Evolutionary conservation across 495 filamentous ascomycete species (phyloP), one percentile per base, ranked within the genome.

Genomic region (Xylaria castorea): DNA sequence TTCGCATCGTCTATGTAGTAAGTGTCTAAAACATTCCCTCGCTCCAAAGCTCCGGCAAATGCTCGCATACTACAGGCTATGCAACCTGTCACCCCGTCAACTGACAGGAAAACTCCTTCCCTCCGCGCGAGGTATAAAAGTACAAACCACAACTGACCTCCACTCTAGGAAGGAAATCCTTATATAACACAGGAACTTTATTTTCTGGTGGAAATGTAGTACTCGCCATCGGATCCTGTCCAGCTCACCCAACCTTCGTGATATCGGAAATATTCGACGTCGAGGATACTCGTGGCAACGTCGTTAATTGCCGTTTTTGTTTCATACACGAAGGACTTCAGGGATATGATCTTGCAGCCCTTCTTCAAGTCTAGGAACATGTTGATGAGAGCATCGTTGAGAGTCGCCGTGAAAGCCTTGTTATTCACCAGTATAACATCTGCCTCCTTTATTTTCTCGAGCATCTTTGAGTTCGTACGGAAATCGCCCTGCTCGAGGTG

Each of bases 391-490:
- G 91, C 88, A 77, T 92, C 91, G 82, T 98, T 99, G 68, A 97
- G 87, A 57, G 90, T 87, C 5, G 94, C 90, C 16, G 90, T 93
- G 80, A 99, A 99, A 27, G 92, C 96, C 82, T 98, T 93, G 81
- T 98, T 99, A 84, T 99, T 99, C 73, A 98, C 95, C 40, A 99
- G 87, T 30, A 99, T 88, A 34, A 98, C 94, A 80, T 99, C 96
- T 3, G 95, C 94, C 61, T 90, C 88, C 78, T 92, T 91, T 36
- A 99, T 83, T 34, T 92, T 88, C 46, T 88, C 86, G 61, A 90
- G 83, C 32, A 97, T 93, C 67, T 84, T 87, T 30, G 89, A 80
- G 75, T 92, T 92, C 75, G 89, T 88, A 38, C 95, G 87, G 77
- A 99, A 97, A 75, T 97, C 93, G 44, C 95, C 96, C 16, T 87